A percentile compares a stretch with the other conserved stretches of the same genome.
Evolutionary conservation across 495 filamentous ascomycete species (phyloP).

Genomic region (Jackrogersella minutella): DNA sequence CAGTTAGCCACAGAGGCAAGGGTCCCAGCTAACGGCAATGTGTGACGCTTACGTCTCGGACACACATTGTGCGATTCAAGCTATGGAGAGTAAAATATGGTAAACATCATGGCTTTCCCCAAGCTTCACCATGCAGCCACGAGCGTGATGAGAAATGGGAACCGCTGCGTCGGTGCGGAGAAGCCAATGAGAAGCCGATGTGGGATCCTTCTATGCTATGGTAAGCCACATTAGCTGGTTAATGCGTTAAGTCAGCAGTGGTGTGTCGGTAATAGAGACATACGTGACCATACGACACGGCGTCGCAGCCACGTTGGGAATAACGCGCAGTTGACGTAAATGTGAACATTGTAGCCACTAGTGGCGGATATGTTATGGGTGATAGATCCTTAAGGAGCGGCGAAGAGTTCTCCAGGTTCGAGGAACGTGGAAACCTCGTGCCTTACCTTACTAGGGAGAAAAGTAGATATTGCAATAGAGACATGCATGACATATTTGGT

Average conservation of each 20-base stretch:
- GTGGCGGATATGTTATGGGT: slow-evolving; percentile 31
- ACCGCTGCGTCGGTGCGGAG: slow-evolving; percentile 37
- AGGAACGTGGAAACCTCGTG: slow-evolving; percentile 33
- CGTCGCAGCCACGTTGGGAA: slow-evolving; percentile 31
- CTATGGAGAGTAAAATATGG: slow-evolving; percentile 3
- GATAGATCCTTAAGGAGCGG: slow-evolving; percentile 7
- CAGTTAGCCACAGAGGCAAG: slow-evolving; percentile 31
- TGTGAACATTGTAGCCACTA: slow-evolving; percentile 15
- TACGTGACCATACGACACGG: slow-evolving; percentile 21
- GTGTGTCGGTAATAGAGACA: slow-evolving; percentile 25
- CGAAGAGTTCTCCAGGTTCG: slow-evolving; percentile 18
- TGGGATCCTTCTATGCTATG: slow-evolving; percentile 25
- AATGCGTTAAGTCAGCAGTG: background rate
- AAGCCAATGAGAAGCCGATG: slow-evolving; percentile 25
- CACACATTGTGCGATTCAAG: slow-evolving; percentile 16
- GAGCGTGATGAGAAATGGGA: slow-evolving; percentile 31
- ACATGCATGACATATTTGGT: slow-evolving; percentile 14
- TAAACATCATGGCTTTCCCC: slow-evolving; percentile 8
- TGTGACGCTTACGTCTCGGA: slow-evolving; percentile 28
- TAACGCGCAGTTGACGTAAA: slow-evolving; percentile 37
- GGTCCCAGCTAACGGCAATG: slow-evolving; percentile 26
- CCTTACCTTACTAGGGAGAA: slow-evolving; percentile 3
- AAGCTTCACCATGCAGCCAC: slow-evolving; percentile 19
- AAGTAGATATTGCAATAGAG: slow-evolving; percentile 21
- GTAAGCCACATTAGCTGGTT: slow-evolving; percentile 35